phyloP scores from a whole-genome alignment of 768 basidiomycete genomes.

The Obba rivulosa region DNA sequence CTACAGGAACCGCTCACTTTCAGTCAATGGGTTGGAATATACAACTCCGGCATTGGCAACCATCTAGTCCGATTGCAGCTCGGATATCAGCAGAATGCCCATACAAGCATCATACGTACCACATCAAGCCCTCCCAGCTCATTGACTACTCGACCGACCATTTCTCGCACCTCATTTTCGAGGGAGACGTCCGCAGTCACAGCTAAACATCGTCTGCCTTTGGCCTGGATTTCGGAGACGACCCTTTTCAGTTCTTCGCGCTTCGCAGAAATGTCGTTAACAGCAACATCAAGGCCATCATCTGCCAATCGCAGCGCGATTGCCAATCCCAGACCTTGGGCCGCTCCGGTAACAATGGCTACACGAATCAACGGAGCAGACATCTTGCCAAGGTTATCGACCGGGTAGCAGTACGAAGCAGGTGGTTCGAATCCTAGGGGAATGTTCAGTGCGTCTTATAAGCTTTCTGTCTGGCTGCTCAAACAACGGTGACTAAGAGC shows the following conservation, averaged over 20 bases:
- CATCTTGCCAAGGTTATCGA: neutral
- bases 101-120: neutral
- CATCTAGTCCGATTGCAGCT: neutral
- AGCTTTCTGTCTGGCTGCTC: too few relatives aligned
- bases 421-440: too few relatives aligned
- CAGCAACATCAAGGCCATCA: conserved; percentile 13
- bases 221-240: conserved; percentile 17
- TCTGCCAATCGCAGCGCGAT: conserved; percentile 15
- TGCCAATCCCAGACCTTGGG: conserved; percentile 10
- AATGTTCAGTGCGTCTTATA: too few relatives aligned
- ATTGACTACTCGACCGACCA: conserved; percentile 16
- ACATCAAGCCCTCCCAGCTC: conserved; percentile 12
- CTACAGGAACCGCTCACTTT: neutral
- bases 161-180: conserved; percentile 18
- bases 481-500: too few relatives aligned
- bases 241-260: neutral
- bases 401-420: too few relatives aligned
- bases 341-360: conserved; percentile 14
- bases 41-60: conserved; percentile 6
- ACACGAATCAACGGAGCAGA: conserved; percentile 2
- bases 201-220: conserved; percentile 13
- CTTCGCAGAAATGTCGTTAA: conserved; percentile 9
- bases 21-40: neutral
- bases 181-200: conserved; percentile 18
- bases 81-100: neutral